Evolutionary conservation across 2,329 filamentous ascomycete species (phyloP), one percentile per base, ranked within the genome.

Genomic region (Aspergillus glaucus): DNA sequence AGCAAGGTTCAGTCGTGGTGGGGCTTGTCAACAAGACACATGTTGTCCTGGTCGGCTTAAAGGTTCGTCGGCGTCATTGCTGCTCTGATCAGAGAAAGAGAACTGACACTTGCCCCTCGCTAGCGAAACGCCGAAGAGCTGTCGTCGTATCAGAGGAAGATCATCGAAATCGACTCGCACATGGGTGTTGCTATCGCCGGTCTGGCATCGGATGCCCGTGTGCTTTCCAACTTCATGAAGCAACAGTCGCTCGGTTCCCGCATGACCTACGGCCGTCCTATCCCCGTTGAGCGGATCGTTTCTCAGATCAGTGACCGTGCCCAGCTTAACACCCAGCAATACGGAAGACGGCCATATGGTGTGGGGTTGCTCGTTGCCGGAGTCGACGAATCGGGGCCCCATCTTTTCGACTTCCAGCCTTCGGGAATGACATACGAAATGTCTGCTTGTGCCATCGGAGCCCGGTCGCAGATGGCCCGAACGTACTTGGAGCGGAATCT

Each of bases 211-310:
- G 93, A 98, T 73, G 93, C 92, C 67, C 93, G 93, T 66, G 93
- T 98, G 62, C 90, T 98, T 62, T 96, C 91, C 79, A 98, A 98
- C 82, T 98, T 96, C 79, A 97, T 98, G 92, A 97, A 96, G 79
- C 90, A 95, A 76, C 93, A 97, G 76, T 95, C 89, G 55, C 88
- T 98, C 64, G 87, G 88, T 64, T 92, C 93, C 63, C 90, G 92
- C 71, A 85, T 98, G 62, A 95, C 90, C 50, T 97, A 95, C 77
- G 92, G 88, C 74, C 91, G 93, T 59, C 84, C 91, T 59, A 93
- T 98, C 68, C 88, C 90, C 28, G 78, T 97, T 67, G 86, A 89
- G 65, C 86, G 87, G 55, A 88, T 97, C 62, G 91, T 95, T 59
- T 81, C 84, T 57, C 86, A 92, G 73, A 96, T 98, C 66, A 92